These are phyloP conservation scores for Seiridium cupressi DNA, from an alignment of 2,329 filamentous ascomycete species.

Conservation along the genomic window DNA sequence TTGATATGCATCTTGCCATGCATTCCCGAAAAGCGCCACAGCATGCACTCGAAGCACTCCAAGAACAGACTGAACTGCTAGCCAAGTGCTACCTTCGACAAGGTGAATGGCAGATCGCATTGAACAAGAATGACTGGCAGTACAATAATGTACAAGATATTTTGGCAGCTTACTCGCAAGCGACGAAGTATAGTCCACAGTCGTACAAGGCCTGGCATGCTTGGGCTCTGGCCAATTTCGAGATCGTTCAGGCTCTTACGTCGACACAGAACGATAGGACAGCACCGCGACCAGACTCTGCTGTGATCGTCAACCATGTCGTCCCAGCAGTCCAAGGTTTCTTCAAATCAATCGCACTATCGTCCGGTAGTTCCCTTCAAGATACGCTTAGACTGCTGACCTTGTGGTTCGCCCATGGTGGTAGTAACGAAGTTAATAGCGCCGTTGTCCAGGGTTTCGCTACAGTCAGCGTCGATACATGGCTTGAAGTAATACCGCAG, in stretches of 20 bases:
- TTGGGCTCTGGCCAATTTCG: slow-evolving; percentile 97
- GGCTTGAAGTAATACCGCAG: slow-evolving; percentile 97
- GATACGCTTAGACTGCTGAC: slow-evolving; percentile 91
- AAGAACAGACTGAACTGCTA: slow-evolving; percentile 69
- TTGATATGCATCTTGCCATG: slow-evolving; percentile 7
- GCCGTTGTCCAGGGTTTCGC: slow-evolving; percentile 89
- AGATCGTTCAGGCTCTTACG: slow-evolving; percentile 84
- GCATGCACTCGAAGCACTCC: slow-evolving; percentile 47
- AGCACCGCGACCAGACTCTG: slow-evolving; percentile 50
- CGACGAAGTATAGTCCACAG: slow-evolving; percentile 87
- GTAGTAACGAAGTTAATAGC: slow-evolving; percentile 80
- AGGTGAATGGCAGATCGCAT: slow-evolving; percentile 88
- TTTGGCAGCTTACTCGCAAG: slow-evolving; percentile 83
- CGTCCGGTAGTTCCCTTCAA: slow-evolving; percentile 87
- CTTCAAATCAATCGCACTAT: slow-evolving; percentile 94
- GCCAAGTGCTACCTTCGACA: slow-evolving; percentile 96
- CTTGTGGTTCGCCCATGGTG: slow-evolving; percentile 94
- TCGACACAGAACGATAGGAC: slow-evolving; percentile 54
- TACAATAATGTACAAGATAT: slow-evolving; percentile 85
- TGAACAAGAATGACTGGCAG: slow-evolving; percentile 88
- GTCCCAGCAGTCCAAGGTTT: slow-evolving; percentile 94
- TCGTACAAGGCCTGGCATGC: slow-evolving; percentile 99
- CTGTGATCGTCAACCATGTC: slow-evolving; percentile 79
- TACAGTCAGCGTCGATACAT: slow-evolving; percentile 93
- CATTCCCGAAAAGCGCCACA: neutral